phyloP scores from a whole-genome alignment of 176 grass and related monocot genomes.

The Musa troglodytarum region DNA sequence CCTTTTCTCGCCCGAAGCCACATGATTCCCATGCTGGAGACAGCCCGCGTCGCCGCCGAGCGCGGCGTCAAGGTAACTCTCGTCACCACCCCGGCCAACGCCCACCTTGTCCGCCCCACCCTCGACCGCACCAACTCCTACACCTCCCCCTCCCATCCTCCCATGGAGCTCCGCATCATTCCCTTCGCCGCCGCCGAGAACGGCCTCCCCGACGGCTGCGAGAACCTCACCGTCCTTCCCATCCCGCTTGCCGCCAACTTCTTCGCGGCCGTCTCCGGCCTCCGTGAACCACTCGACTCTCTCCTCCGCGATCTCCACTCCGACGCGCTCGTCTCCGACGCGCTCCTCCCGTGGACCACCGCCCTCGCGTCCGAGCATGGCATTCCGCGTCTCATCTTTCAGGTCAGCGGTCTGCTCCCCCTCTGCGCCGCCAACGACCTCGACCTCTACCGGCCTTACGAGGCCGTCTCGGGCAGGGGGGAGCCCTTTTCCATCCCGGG shows the following conservation, averaged over 20 bases:
- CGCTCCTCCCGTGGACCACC: background rate
- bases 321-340: conserved; percentile 10
- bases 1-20: conserved; percentile 45
- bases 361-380: background rate
- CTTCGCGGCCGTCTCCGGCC: background rate
- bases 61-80: conserved; percentile 45
- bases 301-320: conserved; percentile 1
- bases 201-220: conserved; percentile 35
- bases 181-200: conserved; percentile 41
- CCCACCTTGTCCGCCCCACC: conserved; percentile 18
- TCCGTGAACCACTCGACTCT: background rate
- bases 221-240: conserved; percentile 8
- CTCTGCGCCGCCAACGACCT: background rate
- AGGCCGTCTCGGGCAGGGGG: background rate
- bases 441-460: background rate
- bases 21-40: conserved; percentile 38
- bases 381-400: conserved; percentile 11
- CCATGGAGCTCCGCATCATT: conserved; percentile 17
- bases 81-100: conserved; percentile 46
- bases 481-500: background rate
- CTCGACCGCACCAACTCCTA: conserved; percentile 31
- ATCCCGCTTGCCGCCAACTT: background rate
- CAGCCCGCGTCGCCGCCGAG: conserved; percentile 37
- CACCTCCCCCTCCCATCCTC: background rate
- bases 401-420: background rate